A percentile compares a stretch with the other conserved stretches of the same genome.
Evolutionary conservation across 495 filamentous ascomycete species (phyloP).

Genomic region (Hamigera avellanea): DNA sequence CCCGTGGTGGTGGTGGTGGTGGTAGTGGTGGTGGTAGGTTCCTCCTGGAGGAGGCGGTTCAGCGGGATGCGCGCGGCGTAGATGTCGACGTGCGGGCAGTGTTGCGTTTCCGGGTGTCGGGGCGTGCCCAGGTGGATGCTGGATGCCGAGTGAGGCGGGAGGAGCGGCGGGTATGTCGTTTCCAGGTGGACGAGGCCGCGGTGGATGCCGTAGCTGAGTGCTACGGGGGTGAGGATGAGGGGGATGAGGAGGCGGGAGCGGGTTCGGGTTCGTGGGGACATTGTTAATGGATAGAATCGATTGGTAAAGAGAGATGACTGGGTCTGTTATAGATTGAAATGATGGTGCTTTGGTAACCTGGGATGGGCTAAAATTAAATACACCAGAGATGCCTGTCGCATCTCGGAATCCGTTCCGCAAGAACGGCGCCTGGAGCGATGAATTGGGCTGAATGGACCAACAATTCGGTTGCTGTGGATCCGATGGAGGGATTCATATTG

Average conservation of each 20-base stretch:
- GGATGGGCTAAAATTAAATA: no score
- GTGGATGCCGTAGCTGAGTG: slow-evolving; percentile 13
- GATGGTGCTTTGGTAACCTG: no score
- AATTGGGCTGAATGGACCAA: no score
- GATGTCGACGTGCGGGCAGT: slow-evolving; percentile 20
- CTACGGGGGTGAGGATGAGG: slow-evolving; percentile 7
- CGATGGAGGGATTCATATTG: no score
- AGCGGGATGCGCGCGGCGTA: slow-evolving; percentile 19
- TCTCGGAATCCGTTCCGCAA: no score
- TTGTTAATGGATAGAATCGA: slow-evolving; percentile 8
- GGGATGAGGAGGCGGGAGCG: slow-evolving; percentile 6
- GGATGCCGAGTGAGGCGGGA: slow-evolving; percentile 5
- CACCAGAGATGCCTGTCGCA: no score
- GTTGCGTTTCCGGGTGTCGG: slow-evolving; percentile 7
- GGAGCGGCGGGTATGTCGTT: slow-evolving; percentile 17
- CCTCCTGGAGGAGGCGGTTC: slow-evolving; percentile 4
- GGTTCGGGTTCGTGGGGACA: slow-evolving; percentile 8
- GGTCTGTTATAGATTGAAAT: no score
- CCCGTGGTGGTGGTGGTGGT: neutral
- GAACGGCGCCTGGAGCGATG: no score
- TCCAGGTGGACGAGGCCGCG: slow-evolving; percentile 16
- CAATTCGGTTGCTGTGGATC: no score
- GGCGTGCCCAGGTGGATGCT: slow-evolving; percentile 13
- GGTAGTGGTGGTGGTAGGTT: neutral
- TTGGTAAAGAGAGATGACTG: no score